These are phyloP conservation scores for Sporisorium scitamineum DNA, from an alignment of 1,284 basidiomycete genomes.

Conservation along the genomic window DNA sequence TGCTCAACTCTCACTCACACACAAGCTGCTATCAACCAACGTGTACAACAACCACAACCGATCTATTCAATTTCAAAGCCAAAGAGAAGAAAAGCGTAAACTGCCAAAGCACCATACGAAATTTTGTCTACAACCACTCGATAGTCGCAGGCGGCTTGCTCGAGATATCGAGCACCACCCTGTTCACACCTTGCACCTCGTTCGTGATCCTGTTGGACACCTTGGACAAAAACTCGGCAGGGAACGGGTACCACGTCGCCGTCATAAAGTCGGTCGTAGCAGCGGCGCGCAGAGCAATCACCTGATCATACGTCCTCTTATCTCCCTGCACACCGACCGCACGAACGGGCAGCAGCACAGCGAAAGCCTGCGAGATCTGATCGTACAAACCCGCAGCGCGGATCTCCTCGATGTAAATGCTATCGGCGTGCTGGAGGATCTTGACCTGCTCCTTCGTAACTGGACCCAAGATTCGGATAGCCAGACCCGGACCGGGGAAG, in stretches of 20 bases:
- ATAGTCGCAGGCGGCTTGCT: constrained; percentile 91
- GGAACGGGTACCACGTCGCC: constrained; percentile 79
- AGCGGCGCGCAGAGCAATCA: constrained; percentile 70
- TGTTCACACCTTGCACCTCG: constrained; percentile 85
- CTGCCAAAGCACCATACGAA: not conserved
- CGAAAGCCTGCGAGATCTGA: constrained; percentile 96
- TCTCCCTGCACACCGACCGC: constrained; percentile 99
- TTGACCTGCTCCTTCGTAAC: constrained; percentile 92
- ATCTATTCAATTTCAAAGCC: constrained; percentile 2
- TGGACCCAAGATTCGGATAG: constrained; percentile 97
- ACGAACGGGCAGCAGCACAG: constrained; percentile 93
- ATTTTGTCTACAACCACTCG: constrained; percentile 70
- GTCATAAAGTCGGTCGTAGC: constrained; percentile 69
- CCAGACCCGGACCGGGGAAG: constrained; percentile 98
- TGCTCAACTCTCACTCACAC: not conserved
- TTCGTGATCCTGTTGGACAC: constrained; percentile 98
- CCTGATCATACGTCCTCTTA: constrained; percentile 95
- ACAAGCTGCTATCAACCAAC: not conserved
- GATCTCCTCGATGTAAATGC: constrained; percentile 98
- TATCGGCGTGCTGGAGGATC: constrained; percentile 94
- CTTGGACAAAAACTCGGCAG: constrained; percentile 86
- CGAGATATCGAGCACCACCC: constrained; percentile 80
- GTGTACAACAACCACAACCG: not conserved
- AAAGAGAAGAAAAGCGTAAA: not conserved
- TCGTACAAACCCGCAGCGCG: constrained; percentile 90